These are phyloP conservation scores for Metarhizium sp. DNA, from an alignment of 2,329 filamentous ascomycete genomes.

Conservation along the genomic window DNA sequence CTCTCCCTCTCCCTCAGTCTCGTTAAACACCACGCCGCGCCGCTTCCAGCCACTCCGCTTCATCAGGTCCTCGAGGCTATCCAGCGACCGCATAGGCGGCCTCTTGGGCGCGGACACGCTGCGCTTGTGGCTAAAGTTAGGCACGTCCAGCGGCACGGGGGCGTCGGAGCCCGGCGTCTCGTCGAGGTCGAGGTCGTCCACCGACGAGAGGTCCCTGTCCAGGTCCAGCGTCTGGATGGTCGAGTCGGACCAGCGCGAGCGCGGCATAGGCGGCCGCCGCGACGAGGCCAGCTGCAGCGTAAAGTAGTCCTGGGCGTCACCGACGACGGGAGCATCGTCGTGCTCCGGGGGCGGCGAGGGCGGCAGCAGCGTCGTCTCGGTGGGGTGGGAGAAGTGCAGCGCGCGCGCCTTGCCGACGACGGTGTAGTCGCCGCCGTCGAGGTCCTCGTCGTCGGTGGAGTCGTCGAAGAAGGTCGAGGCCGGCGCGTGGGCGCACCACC, in stretches of 20 bases:
- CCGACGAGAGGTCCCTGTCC: conserved; percentile 2
- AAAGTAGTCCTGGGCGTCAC: conserved; percentile 23
- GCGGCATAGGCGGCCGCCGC: conserved; percentile 21
- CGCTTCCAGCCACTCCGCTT: conserved; percentile 36
- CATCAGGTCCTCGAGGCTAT: conserved; percentile 31
- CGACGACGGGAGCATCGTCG: conserved; percentile 7
- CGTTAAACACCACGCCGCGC: conserved; percentile 30
- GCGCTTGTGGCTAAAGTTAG: conserved; percentile 27
- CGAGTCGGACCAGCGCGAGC: conserved; percentile 34
- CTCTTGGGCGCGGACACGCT: conserved; percentile 17
- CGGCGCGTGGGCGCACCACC: conserved; percentile 11
- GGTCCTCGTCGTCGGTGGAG: conserved; percentile 11
- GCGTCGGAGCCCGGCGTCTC: conserved; percentile 10
- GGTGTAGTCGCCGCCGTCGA: conserved; percentile 11
- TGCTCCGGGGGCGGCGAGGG: conserved; percentile 17
- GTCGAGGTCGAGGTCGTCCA: conserved; percentile 12
- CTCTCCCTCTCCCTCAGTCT: conserved; percentile 16
- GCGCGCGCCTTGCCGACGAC: conserved; percentile 2
- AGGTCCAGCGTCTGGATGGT: conserved; percentile 25
- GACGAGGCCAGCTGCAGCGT: conserved; percentile 15
- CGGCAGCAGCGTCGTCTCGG: conserved; percentile 21
- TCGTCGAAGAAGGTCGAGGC: conserved; percentile 19
- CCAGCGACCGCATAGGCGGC: conserved; percentile 28
- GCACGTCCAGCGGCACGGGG: conserved; percentile 12
- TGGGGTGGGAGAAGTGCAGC: conserved; percentile 5